These are phyloP conservation scores for Trametes sp. DNA, from an alignment of 1,284 basidiomycete genomes.

Conservation along the genomic window DNA sequence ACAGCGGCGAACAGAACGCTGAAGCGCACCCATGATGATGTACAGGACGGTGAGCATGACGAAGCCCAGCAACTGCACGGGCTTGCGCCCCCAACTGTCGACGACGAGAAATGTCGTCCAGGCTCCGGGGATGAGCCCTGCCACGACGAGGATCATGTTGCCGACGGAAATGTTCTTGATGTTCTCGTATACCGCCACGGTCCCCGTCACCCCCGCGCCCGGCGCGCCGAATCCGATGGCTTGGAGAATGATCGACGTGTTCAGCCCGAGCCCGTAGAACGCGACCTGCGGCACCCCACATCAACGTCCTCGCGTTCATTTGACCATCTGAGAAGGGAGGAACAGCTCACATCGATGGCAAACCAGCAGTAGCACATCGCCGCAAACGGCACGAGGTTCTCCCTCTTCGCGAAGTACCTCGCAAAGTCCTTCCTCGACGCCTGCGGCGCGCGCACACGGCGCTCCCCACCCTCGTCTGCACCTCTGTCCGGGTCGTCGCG, in stretches of 20 bases:
- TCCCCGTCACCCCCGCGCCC: constrained; percentile 53
- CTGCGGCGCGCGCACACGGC: constrained; percentile 66
- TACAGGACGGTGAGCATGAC: constrained; percentile 59
- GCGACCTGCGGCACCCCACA: constrained; percentile 60
- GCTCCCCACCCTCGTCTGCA: too few relatives aligned
- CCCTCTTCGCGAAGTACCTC: constrained; percentile 65
- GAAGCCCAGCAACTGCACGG: constrained; percentile 56
- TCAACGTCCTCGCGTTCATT: constrained; percentile 19
- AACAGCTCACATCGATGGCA: constrained; percentile 65
- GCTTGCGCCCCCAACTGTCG: constrained; percentile 40
- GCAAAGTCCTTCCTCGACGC: constrained; percentile 71
- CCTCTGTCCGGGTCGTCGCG: constrained; percentile 64
- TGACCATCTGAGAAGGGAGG: constrained; percentile 1
- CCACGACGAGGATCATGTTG: constrained; percentile 40
- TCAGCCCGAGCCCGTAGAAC: constrained; percentile 87
- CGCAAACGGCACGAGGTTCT: constrained; percentile 70
- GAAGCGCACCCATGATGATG: constrained; percentile 52
- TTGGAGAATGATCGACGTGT: constrained; percentile 67
- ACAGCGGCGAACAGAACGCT: constrained; percentile 62
- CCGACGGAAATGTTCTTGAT: constrained; percentile 37
- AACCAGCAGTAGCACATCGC: constrained; percentile 79
- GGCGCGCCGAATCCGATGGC: constrained; percentile 54
- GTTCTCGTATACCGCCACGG: constrained; percentile 49
- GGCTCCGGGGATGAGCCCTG: constrained; percentile 41
- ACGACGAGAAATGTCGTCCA: constrained; percentile 40